Base-by-base conservation (phyloP, 495 filamentous ascomycete genomes). In the Neurospora pannonica region DNA sequence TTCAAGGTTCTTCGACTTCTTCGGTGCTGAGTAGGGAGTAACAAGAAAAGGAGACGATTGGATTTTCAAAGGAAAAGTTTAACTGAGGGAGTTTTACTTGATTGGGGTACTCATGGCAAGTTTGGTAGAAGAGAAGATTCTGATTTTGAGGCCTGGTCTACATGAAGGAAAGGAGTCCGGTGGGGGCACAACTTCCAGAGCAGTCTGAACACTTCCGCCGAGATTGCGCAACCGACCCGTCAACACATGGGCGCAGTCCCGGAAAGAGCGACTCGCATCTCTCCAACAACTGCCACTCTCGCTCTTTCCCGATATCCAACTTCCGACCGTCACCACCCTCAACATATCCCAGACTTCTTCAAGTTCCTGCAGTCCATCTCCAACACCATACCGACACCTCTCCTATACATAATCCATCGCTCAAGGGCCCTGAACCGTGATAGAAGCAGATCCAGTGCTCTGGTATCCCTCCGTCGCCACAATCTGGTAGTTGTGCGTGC, bases 401-500 rank as follows among this genome's bases (percentile, higher is more conserved):
- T 34, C 15, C 54, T 0, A 0, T n/a, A 43, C 40, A 3, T 2
- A 31, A 31, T 31, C 24, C 54, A 67, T 67, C 54, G 24, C 15
- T 67, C 24, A 67, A 31, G 48, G 62, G 60, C 38, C 73, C 13
- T 39, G 70, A 73, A 89, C 87, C 24, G 84, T 90, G 72, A 89
- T 88, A 24, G 73, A 70, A 21, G 88, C 78, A 17, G 81, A 85
- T 0, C 88, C 88, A 76, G 84, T 88, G 78, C 84, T 87, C 76
- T 83, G 78, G 76, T 90, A 90, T 0, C 89, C 88, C 79, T 91
- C 89, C 1, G 86, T 89, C 6, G 86, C 86, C 10, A 91, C 81
- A 74, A 90, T 88, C 85, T 87, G 85, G 79, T 89, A 90, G 78
- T 90, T 84, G 78, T 86, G 84, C 1, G 78, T 81, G 1, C 89